A percentile compares a stretch with the other conserved stretches of the same genome.
These are phyloP conservation scores for Lyophyllum atratum DNA, from an alignment of 768 basidiomycete genomes.

Conservation along the genomic window DNA sequence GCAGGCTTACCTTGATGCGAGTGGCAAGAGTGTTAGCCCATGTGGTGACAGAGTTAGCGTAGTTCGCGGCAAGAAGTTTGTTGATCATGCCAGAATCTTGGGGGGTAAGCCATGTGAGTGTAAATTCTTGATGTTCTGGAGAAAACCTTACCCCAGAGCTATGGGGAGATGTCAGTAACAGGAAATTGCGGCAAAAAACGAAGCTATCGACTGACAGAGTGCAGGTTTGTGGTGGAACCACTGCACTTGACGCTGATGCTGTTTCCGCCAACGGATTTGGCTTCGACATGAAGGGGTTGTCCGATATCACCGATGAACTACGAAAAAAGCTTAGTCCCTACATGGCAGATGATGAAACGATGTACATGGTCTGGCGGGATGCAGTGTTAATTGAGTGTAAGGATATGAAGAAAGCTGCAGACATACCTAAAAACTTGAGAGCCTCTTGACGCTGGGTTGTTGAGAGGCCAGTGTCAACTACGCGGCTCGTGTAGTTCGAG, in stretches of 20 bases:
- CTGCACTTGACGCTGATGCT: constrained; percentile 40
- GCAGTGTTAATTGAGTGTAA: neutral
- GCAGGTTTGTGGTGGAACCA: constrained; percentile 43
- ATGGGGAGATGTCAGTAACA: neutral
- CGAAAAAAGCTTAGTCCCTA: neutral
- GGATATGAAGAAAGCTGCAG: neutral
- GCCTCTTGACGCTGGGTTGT: constrained; percentile 49
- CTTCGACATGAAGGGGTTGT: constrained; percentile 53
- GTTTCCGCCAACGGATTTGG: constrained; percentile 44
- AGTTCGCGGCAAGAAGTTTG: constrained; percentile 34
- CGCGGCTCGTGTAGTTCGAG: constrained; percentile 56
- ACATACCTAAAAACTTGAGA: constrained; percentile 50
- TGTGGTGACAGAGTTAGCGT: constrained; percentile 34
- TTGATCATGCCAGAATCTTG: constrained; percentile 43
- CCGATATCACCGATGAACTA: constrained; percentile 52
- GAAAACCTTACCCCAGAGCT: constrained; percentile 37
- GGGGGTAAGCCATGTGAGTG: neutral
- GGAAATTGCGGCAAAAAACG: neutral
- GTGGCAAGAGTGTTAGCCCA: constrained; percentile 41
- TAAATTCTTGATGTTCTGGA: neutral
- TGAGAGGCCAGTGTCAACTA: constrained; percentile 42
- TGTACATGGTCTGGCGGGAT: constrained; percentile 31
- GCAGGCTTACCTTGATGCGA: constrained; percentile 38
- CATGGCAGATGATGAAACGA: neutral
- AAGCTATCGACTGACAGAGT: constrained; percentile 35